Percentiles rank a stretch among this genome's conserved stretches.
Evolutionary conservation across 257 asterid genomes (phyloP).

Genomic region (Solanum dulcamara): DNA sequence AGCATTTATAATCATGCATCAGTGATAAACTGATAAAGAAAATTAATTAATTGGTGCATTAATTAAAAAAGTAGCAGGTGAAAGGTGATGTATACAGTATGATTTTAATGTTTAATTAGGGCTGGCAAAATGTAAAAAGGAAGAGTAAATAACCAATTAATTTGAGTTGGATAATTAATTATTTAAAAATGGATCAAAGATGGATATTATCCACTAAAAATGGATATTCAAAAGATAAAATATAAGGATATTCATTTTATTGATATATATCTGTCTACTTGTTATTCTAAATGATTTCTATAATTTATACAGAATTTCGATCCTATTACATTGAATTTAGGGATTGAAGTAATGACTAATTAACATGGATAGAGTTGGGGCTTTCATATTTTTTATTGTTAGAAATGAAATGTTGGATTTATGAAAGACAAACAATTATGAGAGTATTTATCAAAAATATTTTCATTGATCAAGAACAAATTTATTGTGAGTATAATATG

Average conservation of each 20-base stretch:
- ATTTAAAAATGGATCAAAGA: too few relatives aligned
- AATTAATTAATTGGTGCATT: background rate
- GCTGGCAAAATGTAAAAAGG: background rate
- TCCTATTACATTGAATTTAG: too few relatives aligned
- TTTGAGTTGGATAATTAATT: too few relatives aligned
- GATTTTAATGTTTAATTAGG: too few relatives aligned
- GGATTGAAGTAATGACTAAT: too few relatives aligned
- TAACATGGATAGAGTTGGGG: background rate
- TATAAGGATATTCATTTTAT: too few relatives aligned
- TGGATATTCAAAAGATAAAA: background rate
- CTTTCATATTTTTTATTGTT: background rate
- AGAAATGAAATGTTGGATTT: too few relatives aligned
- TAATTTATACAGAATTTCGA: too few relatives aligned
- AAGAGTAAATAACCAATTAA: too few relatives aligned
- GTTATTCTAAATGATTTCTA: background rate
- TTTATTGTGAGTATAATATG: background rate
- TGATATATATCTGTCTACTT: background rate
- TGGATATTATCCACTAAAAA: too few relatives aligned
- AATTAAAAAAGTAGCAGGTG: background rate
- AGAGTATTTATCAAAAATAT: background rate
- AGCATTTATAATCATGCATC: background rate
- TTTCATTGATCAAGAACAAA: too few relatives aligned
- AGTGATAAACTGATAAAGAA: background rate
- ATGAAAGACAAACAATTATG: too few relatives aligned
- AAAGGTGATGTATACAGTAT: background rate